Evolutionary conservation across 768 basidiomycete species (phyloP).

Genomic region (Leucogyrophana mollusca): DNA sequence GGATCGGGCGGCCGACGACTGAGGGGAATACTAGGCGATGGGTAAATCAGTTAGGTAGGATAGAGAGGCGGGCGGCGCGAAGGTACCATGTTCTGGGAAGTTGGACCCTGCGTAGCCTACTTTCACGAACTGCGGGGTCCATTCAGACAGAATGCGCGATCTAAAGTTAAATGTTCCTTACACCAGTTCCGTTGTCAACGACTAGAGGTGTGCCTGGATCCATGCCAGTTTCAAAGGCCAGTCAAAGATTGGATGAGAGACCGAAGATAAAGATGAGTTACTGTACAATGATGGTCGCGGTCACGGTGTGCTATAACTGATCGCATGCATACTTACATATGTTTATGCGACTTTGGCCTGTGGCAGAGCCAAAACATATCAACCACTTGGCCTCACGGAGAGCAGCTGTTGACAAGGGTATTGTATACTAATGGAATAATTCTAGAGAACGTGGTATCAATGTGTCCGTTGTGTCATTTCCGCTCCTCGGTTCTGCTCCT

Average conservation of each 20-base stretch:
- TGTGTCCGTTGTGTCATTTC: not conserved
- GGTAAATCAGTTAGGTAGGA: not conserved
- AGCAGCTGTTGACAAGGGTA: too few species aligned
- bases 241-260: not conserved
- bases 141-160: constrained; percentile 6
- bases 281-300: not conserved
- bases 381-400: not conserved
- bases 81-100: constrained; percentile 88
- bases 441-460: constrained; percentile 4
- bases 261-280: not conserved
- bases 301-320: not conserved
- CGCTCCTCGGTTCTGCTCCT: not conserved
- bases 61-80: not conserved
- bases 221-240: constrained; percentile 18
- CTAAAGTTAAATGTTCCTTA: constrained; percentile 36
- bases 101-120: constrained; percentile 91
- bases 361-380: not conserved
- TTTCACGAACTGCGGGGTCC: constrained; percentile 73
- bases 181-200: constrained; percentile 88
- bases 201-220: constrained; percentile 54
- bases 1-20: constrained; percentile 93
- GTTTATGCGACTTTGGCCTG: constrained; percentile 22
- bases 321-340: constrained; percentile 1
- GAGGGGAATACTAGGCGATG: constrained; percentile 81
- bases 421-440: not conserved